Evolutionary conservation across 495 filamentous ascomycete genomes (phyloP).

Genomic region (Arthonia radiata): DNA sequence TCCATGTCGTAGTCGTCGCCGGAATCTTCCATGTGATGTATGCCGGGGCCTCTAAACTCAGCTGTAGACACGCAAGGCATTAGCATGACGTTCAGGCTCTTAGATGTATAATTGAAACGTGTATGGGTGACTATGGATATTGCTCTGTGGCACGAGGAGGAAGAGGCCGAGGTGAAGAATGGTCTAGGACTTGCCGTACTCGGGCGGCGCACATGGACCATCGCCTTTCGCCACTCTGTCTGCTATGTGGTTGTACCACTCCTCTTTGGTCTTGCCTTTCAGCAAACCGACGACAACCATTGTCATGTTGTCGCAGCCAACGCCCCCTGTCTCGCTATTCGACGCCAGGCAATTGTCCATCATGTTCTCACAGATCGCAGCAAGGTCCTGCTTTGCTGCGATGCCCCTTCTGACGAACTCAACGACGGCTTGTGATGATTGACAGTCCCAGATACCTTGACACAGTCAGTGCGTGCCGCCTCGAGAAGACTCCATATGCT

Average conservation of each 20-base stretch:
- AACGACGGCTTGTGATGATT: conserved; percentile 88
- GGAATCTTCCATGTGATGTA: conserved; percentile 79
- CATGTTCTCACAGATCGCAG: conserved; percentile 96
- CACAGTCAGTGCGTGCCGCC: too few relatives aligned
- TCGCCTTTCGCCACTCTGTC: conserved; percentile 89
- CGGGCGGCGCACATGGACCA: conserved; percentile 92
- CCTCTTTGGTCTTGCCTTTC: conserved; percentile 72
- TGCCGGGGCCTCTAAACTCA: conserved; percentile 83
- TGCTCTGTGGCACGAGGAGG: too few relatives aligned
- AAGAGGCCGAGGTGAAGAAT: conserved; percentile 8
- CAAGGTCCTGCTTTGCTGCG: conserved; percentile 77
- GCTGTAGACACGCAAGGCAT: conserved; percentile 33
- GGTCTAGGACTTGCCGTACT: conserved; percentile 81
- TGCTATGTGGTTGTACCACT: conserved; percentile 92
- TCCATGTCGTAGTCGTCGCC: conserved; percentile 81
- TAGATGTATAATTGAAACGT: conserved; percentile 8
- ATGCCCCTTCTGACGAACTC: conserved; percentile 94
- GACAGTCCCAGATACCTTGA: conserved; percentile 97
- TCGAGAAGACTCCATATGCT: conserved; percentile 2
- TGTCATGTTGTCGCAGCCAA: conserved; percentile 99
- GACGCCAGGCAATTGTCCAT: conserved; percentile 98
- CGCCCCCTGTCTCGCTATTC: conserved; percentile 91
- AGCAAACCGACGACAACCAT: conserved; percentile 81
- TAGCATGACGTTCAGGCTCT: conserved; percentile 4
- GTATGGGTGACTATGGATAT: too few relatives aligned